Base-by-base conservation (phyloP, 2,329 filamentous ascomycete genomes). In the Dactylellina cionopaga region DNA sequence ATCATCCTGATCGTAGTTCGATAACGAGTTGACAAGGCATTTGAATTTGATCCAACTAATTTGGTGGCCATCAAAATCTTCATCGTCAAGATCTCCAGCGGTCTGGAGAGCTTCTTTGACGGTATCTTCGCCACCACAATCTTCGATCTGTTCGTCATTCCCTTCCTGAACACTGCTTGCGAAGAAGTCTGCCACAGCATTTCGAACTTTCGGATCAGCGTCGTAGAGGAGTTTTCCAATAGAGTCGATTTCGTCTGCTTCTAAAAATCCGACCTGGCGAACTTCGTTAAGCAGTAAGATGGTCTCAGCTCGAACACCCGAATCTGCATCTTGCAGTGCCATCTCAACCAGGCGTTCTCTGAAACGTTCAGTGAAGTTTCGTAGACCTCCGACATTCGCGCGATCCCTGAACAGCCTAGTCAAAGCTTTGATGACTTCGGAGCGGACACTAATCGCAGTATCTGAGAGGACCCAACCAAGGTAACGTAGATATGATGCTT, bases 401-500 rank as follows among this genome's bases (percentile, higher is more conserved):
- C 91, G 89, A 68, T 91, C 88, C 77, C 88, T 89, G 81, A 96
- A 94, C 3, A 99, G 85, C 65, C 87, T 88, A 19, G 87, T 85
- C 11, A 99, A 84, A 80, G 98, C 92, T 77, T 89, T 91, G 41
- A 99, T 82, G 1, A 96, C 92, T 79, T 96, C 92, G n/a, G 89
- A 85, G 59, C 95, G 87, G 19, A 92, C 93, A 6, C 88, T 82
- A 0, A 89, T 84, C 71, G 89, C 85, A 2, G 88, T 85, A 79
- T 99, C 95, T 3, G 93, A 96, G 27, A 99, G 84, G 78, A 96
- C 89, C 95, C 95, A 99, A 56, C 95, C 95, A 4, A 99, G 84
- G 78, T 99, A 99, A 72, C 95, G 89, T 54, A 99, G 83, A 81
- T 96, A 96, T 76, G 90, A 86, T 1, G 92, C 92, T 75, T 97